Base-by-base conservation (phyloP, 2,329 filamentous ascomycete genomes). In the Ceratocystis cubensis region DNA sequence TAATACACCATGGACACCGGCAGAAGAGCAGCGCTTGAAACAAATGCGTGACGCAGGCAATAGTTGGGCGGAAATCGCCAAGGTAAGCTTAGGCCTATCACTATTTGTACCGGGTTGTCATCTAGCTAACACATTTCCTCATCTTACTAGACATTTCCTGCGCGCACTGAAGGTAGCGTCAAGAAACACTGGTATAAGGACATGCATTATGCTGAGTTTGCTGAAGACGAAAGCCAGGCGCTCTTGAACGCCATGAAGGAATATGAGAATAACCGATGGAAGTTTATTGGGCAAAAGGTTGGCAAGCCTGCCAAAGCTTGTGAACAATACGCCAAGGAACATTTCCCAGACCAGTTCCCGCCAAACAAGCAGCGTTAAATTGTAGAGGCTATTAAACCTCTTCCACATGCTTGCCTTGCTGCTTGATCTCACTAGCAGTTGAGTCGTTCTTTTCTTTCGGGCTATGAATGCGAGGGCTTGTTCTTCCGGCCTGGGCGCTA, bases 101-200 rank as follows among this genome's bases (percentile, higher is more conserved):
- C 30, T 57, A 10, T 48, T 15, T 17, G 28, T 15, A 53, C 2
- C 17, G 6, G 17, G 3, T 20, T 20, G 13, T 13, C 37, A 13
- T 8, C 15, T 41, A 20, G 4, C 57, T 61, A 48, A 59, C n/a
- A 17, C 46, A 22, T 25, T 57, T 50, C 64, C 59, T 28, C 46
- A 30, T 1, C 17, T 61, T 64, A 7, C 59, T 70, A 95, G 89
- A 92, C 89, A 1, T 99, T 99, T 74, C 93, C 94, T 10, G 87
- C 85, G 28, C 84, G 94, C 72, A 99, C 94, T 53, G 94, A 99
- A 78, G 94, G 94, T 6, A 96, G 92, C 73, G 94, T 99, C 25
- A 99, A 97, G 82, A 99, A 97, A 78, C 94, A 99, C 76, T 99
- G 94, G 93, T 97, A 99, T 77, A 97, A 97, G 89, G 94, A 99